Conservation (phyloP, 176 grass and related monocot genomes). For the Paspalum notatum region DNA sequence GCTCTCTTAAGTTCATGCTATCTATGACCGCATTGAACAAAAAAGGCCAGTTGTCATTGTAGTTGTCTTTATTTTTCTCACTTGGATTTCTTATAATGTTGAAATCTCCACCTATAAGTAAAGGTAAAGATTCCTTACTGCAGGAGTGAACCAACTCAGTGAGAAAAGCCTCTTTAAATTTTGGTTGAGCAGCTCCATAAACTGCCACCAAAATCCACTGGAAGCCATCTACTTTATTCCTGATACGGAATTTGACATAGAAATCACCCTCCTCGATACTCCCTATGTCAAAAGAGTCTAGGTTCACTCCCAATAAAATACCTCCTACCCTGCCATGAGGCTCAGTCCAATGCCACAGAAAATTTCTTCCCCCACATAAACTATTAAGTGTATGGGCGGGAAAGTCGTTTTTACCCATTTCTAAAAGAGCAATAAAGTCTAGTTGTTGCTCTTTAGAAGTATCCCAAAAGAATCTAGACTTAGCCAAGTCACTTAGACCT, state of each 20-base stretch:
- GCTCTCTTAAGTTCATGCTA: not conserved
- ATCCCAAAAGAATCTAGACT: too few species aligned
- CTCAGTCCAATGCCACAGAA: not conserved
- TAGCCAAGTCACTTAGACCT: too few species aligned
- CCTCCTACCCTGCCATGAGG: not conserved
- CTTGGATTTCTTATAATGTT: not conserved
- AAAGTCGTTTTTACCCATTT: not conserved
- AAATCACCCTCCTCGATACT: not conserved
- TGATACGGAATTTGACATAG: not conserved
- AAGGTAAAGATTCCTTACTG: not conserved
- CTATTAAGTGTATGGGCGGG: too few species aligned
- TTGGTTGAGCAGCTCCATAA: not conserved
- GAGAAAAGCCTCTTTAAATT: not conserved
- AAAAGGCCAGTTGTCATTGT: not conserved
- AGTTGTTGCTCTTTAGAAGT: too few species aligned
- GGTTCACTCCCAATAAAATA: not conserved
- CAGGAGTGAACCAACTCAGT: not conserved
- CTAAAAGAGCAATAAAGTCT: too few species aligned
- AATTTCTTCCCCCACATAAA: too few species aligned
- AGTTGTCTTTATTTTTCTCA: not conserved
- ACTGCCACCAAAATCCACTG: not conserved
- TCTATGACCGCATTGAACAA: not conserved
- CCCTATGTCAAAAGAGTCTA: rapidly evolving
- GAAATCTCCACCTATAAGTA: not conserved
- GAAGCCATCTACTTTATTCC: not conserved